These are phyloP conservation scores for Termitomyces heimii DNA, from an alignment of 768 basidiomycete genomes.

Conservation along the genomic window DNA sequence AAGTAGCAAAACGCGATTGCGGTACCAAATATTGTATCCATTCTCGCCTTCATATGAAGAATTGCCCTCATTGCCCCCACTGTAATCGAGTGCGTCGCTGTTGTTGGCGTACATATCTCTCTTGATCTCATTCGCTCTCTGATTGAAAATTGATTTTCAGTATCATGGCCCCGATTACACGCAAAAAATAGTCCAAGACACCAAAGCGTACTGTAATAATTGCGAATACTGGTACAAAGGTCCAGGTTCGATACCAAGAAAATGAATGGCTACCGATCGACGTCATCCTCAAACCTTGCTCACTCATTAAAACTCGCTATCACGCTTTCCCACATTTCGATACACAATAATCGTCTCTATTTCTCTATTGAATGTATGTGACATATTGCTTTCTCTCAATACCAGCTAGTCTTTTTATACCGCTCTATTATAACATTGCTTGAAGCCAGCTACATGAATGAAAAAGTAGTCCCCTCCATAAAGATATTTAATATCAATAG, in stretches of 20 bases:
- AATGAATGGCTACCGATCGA: slow-evolving; percentile 14
- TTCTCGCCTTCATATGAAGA: slow-evolving; percentile 23
- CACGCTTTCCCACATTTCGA: slow-evolving; percentile 6
- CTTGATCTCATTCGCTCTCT: slow-evolving; percentile 5
- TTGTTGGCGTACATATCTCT: slow-evolving; percentile 2
- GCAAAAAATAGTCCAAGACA: slow-evolving; percentile 50
- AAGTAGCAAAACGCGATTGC: slow-evolving; percentile 52
- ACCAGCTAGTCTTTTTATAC: neutral
- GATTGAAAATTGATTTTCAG: slow-evolving; percentile 29
- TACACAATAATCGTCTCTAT: neutral
- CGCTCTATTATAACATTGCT: neutral
- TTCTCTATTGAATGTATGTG: neutral
- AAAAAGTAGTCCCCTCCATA: neutral
- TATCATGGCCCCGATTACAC: slow-evolving; percentile 66
- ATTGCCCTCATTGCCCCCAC: slow-evolving; percentile 33
- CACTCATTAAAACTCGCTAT: slow-evolving; percentile 6
- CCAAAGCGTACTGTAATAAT: slow-evolving; percentile 46
- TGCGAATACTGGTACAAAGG: slow-evolving; percentile 57
- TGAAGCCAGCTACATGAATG: neutral
- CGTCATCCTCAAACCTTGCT: neutral
- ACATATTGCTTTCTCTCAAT: neutral
- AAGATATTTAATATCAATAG: neutral
- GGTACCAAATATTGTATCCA: slow-evolving; percentile 34
- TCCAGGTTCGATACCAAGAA: slow-evolving; percentile 31
- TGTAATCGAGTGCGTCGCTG: slow-evolving; percentile 37